Base-by-base conservation (phyloP, 306 rosid species). In the Pterocarpus macrocarpus region DNA sequence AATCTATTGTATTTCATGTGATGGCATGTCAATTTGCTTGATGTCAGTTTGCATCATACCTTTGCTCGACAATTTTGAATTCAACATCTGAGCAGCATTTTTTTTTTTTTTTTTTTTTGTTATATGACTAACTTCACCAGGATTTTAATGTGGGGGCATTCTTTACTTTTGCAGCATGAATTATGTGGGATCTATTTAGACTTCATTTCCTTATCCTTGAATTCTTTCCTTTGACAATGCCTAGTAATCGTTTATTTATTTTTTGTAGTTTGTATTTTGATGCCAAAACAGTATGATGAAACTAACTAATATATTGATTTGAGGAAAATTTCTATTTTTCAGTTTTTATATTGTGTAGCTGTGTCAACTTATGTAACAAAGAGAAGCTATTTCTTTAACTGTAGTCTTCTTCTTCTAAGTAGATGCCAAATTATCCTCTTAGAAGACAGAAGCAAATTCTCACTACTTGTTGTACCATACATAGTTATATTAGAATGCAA, bases 1-100 rank as follows among this genome's bases (percentile, higher is more conserved):
- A 53, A 22, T 77, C 35, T 82, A 64, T 41, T 67, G 35, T 16
- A 45, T 11, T 22, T 66, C 72, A n/a, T 56, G 61, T 44, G 32
- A 49, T 53, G 80, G n/a, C 30, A 7, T 66, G 34, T 53, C 67
- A 22, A 61, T 28, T 22, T 58, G 50, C 36, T 47, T 70, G 64
- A 28, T 56, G 3, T 39, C 45, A 61, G 61, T 58, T 66, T 32
- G 22, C 45, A 6, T 11, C 55, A 22, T 22, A 22, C 28, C 28
- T 22, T 22, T 22, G 28, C 28, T 22, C 28, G 28, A 22, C 28
- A 22, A 22, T 22, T 22, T 22, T 22, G 28, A 22, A 22, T 22
- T 22, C 28, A 22, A 22, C 9, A 2, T 57, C 28, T 67, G 28
- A 71, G 36, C 13, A 67, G 15, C 61, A 32, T 49, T 65, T 34